Conservation (phyloP, 176 grass and related monocot genomes). For the Aegilops umbellulata region DNA sequence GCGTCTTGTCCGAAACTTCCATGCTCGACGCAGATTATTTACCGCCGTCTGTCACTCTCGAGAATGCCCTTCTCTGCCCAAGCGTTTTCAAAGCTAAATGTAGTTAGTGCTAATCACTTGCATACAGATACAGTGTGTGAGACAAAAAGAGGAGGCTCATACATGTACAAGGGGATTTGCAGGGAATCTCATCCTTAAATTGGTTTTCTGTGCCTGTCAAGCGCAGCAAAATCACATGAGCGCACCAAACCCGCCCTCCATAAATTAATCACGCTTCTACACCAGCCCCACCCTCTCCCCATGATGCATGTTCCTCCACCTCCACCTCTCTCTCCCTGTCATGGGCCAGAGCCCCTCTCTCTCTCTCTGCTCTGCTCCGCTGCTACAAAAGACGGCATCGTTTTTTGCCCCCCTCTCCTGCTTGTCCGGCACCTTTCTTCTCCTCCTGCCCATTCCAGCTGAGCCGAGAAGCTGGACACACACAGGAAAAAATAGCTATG, state of each 20-base stretch:
- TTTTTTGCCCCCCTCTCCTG: slow-evolving; percentile 32
- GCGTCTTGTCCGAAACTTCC: background rate
- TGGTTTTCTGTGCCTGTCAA: slow-evolving; percentile 19
- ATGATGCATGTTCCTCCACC: slow-evolving; percentile 34
- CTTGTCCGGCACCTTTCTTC: slow-evolving; percentile 23
- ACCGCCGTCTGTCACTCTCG: background rate
- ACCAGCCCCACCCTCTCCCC: slow-evolving; percentile 32
- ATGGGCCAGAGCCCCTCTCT: background rate
- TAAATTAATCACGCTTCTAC: slow-evolving; percentile 42
- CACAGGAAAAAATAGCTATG: slow-evolving; percentile 28
- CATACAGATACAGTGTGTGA: background rate
- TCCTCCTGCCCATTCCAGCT: slow-evolving; percentile 10
- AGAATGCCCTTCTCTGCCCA: background rate
- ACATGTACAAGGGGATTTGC: slow-evolving; percentile 26
- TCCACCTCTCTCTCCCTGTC: background rate
- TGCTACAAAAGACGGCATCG: slow-evolving; percentile 46
- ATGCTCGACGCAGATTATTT: background rate
- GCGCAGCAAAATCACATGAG: slow-evolving; percentile 47
- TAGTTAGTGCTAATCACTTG: background rate
- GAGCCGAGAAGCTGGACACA: slow-evolving; percentile 25
- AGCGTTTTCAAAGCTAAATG: background rate
- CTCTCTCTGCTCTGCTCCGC: background rate
- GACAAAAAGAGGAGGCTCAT: background rate
- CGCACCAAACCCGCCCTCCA: slow-evolving; percentile 28
- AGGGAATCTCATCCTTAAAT: slow-evolving; percentile 20